phyloP scores from a whole-genome alignment of 2,329 filamentous ascomycete species.

The Endothia cerciana region DNA sequence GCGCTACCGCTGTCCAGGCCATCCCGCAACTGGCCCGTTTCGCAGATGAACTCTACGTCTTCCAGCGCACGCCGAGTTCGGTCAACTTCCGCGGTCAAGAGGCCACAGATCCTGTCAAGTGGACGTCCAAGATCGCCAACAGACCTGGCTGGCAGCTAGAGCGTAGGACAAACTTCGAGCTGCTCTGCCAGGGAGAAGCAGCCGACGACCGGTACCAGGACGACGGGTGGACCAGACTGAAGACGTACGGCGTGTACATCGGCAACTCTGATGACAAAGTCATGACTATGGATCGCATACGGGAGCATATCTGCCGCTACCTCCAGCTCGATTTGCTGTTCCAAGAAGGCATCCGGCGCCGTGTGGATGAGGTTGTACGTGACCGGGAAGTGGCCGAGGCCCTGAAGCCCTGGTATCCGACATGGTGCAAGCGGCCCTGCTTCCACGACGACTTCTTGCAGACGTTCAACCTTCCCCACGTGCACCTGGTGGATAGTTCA shows the following conservation, averaged over 20 bases:
- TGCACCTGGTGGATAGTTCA: slow-evolving; percentile 52
- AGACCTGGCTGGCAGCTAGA: slow-evolving; percentile 53
- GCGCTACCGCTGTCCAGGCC: slow-evolving; percentile 51
- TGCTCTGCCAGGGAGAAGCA: slow-evolving; percentile 1
- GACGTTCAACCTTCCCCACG: slow-evolving; percentile 52
- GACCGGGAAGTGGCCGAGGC: slow-evolving; percentile 45
- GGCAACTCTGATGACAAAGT: slow-evolving; percentile 36
- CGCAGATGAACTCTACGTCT: slow-evolving; percentile 56
- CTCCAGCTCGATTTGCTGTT: slow-evolving; percentile 47
- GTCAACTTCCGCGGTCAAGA: slow-evolving; percentile 45
- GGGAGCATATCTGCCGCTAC: slow-evolving; percentile 42
- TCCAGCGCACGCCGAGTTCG: slow-evolving; percentile 57
- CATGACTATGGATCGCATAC: slow-evolving; percentile 39
- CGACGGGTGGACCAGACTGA: slow-evolving; percentile 48
- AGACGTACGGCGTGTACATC: slow-evolving; percentile 8
- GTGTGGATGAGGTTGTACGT: slow-evolving; percentile 46
- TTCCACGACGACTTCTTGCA: slow-evolving; percentile 55
- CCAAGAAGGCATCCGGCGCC: slow-evolving; percentile 45
- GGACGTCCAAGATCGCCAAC: slow-evolving; percentile 38
- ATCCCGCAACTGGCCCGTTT: slow-evolving; percentile 50
- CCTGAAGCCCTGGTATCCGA: slow-evolving; percentile 54
- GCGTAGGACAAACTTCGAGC: slow-evolving; percentile 50
- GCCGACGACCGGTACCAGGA: slow-evolving; percentile 36
- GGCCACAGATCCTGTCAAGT: slow-evolving; percentile 47
- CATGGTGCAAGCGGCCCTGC: slow-evolving; percentile 56